Evolutionary conservation across 441 rosid species (phyloP), one percentile per base, ranked within the genome.

Genomic region (Arabidopsis lyrata): DNA sequence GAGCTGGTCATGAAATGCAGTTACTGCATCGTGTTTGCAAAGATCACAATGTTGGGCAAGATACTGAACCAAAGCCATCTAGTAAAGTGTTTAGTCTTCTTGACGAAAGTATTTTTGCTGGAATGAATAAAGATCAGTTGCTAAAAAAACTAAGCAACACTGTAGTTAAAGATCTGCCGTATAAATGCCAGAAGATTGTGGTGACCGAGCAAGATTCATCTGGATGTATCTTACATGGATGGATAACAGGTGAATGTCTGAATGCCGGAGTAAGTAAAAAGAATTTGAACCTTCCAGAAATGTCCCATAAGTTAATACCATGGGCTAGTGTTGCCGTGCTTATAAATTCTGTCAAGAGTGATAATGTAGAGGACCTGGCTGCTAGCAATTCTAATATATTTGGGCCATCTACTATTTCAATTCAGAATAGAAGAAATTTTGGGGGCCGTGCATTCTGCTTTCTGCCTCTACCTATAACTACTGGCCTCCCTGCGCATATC

Each of bases 401-500:
- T 86, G 88, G 81, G 77, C 75, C 83, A 77, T 82, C 92, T 52
- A n/a, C 80, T 38, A 74, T 74, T 80, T 78, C 93, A 52, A 20
- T 68, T 76, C 84, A 81, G 50, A 83, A 76, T 44, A 85, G 79
- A 76, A 79, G 85, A 84, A 75, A 78, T 57, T 91, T 93, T 67
- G 96, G 87, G 68, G 99, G 99, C 6, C 99, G 93, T 74, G 99
- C 99, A 38, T 95, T 95, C 83, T 95, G 98, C 81, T 95, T 95
- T 85, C 81, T 95, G 70, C 99, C 99, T 42, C 79, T 95, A 60
- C 99, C 99, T 41, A 84, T 95, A 73, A 85, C 78, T 78, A 95
- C 98, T 49, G 95, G 96, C 58, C 97, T 95, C 81, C 99, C 98
- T 63, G 91, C 81, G 48, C 99, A 95, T 81, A 84, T 95, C 60